Evolutionary conservation across 2,329 filamentous ascomycete species (phyloP).

Genomic region (Cercospora canescens): DNA sequence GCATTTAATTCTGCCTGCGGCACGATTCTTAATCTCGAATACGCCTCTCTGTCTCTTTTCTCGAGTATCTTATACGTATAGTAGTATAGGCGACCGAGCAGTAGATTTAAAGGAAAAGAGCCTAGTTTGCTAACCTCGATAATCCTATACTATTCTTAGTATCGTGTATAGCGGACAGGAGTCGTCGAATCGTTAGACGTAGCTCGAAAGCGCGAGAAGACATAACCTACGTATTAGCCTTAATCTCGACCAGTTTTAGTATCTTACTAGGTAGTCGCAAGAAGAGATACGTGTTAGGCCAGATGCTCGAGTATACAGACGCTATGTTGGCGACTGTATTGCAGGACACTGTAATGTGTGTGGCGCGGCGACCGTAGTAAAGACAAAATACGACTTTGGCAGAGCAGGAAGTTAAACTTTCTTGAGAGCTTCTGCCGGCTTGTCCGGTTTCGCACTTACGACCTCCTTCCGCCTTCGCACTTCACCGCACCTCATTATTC

Average conservation of each 20-base stretch:
- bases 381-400: neutral
- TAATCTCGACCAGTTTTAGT: slow-evolving; percentile 58
- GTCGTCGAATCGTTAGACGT: slow-evolving; percentile 29
- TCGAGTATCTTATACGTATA: slow-evolving; percentile 89
- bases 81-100: slow-evolving; percentile 89
- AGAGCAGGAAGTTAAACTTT: neutral
- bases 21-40: slow-evolving; percentile 73
- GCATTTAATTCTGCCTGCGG: slow-evolving; percentile 79
- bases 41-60: slow-evolving; percentile 62
- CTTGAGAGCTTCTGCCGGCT: slow-evolving; percentile 1
- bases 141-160: slow-evolving; percentile 56
- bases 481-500: neutral
- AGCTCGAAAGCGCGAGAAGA: slow-evolving; percentile 17
- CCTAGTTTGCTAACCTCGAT: slow-evolving; percentile 93
- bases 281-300: slow-evolving; percentile 54
- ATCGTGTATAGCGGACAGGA: slow-evolving; percentile 33
- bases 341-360: neutral
- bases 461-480: neutral
- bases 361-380: neutral
- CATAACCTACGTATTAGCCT: slow-evolving; percentile 63
- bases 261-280: slow-evolving; percentile 60
- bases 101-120: slow-evolving; percentile 81
- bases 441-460: slow-evolving; percentile 1
- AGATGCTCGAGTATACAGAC: slow-evolving; percentile 48
- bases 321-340: slow-evolving; percentile 18